Conservation (phyloP, 352 stramenopile species). For the Globisporangium yorkense region DNA sequence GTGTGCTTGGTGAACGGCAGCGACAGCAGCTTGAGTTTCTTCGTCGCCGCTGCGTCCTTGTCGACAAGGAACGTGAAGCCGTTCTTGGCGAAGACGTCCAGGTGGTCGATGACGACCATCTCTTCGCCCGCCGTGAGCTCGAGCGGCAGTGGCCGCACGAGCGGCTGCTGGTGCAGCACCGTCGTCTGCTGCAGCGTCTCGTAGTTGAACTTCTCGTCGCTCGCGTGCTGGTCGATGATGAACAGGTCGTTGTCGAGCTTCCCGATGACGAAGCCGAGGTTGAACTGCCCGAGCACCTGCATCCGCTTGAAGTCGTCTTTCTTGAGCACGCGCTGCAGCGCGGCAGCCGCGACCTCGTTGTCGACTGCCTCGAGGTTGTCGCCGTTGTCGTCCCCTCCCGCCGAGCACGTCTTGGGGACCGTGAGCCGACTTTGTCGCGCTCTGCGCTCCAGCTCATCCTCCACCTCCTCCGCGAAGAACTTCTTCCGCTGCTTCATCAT, state of each 20-base stretch:
- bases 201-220: constrained; percentile 92
- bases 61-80: constrained; percentile 87
- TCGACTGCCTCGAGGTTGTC: constrained; percentile 6
- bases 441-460: constrained; percentile 20
- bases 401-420: constrained; percentile 36
- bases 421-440: constrained; percentile 19
- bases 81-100: constrained; percentile 93
- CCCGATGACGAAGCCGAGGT: constrained; percentile 96
- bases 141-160: constrained; percentile 89
- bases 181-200: constrained; percentile 79
- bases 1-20: constrained; percentile 87
- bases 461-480: constrained; percentile 39
- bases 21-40: constrained; percentile 64
- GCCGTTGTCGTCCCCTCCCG: constrained; percentile 8
- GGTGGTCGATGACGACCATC: constrained; percentile 91
- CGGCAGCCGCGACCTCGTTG: constrained; percentile 38
- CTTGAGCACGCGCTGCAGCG: constrained; percentile 68
- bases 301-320: constrained; percentile 93
- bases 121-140: constrained; percentile 93
- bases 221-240: constrained; percentile 99
- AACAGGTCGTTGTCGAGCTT: constrained; percentile 90
- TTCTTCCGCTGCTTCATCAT: constrained; percentile 30
- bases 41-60: constrained; percentile 35
- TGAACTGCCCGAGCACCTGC: constrained; percentile 96
- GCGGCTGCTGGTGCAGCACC: constrained; percentile 92